Evolutionary conservation across 2,329 filamentous ascomycete species (phyloP), one percentile per base, ranked within the genome.

Genomic region (Phialemoniopsis sp.): DNA sequence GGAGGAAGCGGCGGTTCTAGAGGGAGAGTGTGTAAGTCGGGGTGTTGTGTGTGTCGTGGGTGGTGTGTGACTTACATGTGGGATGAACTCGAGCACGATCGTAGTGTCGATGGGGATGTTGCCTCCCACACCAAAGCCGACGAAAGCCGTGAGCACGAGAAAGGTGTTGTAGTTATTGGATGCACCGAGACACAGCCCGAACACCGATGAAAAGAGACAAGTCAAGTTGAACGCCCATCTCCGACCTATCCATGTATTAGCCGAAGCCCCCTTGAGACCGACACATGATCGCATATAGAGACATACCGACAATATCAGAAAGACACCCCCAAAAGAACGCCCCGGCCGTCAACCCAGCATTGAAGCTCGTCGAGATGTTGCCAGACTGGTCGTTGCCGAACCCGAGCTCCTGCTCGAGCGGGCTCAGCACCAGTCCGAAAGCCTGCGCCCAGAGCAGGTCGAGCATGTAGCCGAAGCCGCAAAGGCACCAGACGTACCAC

Each of bases 391-490:
- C 41, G 18, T 58, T 40, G 0, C 42, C 69, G 40, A 80, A 78
- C 1, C 73, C 73, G 16, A 80, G 52, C 52, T 80, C 76, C 50
- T 78, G 74, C 47, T 77, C 63, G 40, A 80, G 52, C 7, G 75
- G 70, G 9, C 67, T 68, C 13, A 76, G 54, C 0, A 77, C 66
- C 2, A 80, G 63, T 10, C 73, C 73, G 48, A 80, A 76, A 0
- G 71, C 76, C 46, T 79, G 76, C 4, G 76, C 73, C 72, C 74
- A 80, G 34, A 76, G 59, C 17, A 79, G 55, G 46, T 80, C 76
- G 29, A 80, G 61, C 31, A 76, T 55, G 48, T 76, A 77, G 2
- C 73, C 73, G 29, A 76, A 70, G 29, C 73, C 73, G 45, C 73
- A 77, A 0, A 77, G 55, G 4, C 55, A 49, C 72, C 71, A 77